phyloP scores from a whole-genome alignment of 1,284 basidiomycete species.

The Ustilago tritici region DNA sequence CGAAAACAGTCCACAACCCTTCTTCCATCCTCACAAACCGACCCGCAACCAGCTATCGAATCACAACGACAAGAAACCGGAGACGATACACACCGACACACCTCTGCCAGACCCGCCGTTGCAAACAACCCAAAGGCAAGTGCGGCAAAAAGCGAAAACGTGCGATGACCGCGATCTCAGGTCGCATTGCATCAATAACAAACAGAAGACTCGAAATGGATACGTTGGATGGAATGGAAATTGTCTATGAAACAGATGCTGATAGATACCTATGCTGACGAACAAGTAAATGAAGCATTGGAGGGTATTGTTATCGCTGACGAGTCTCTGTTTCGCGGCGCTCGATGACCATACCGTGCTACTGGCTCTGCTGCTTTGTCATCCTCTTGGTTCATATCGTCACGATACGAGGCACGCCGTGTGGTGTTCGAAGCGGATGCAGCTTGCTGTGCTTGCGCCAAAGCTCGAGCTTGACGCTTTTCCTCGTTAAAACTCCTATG shows the following conservation, averaged over 20 bases:
- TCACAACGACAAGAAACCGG: too few species aligned
- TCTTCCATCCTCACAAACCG: too few species aligned
- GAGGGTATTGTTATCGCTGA: slow-evolving; percentile 12
- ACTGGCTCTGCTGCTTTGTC: background rate
- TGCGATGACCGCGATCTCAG: too few species aligned
- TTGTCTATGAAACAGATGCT: background rate
- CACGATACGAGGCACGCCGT: background rate
- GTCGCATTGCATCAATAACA: too few species aligned
- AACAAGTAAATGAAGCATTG: background rate
- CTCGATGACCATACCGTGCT: background rate
- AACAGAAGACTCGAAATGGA: too few species aligned
- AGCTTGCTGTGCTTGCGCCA: background rate
- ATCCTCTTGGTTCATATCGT: background rate
- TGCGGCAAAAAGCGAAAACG: too few species aligned
- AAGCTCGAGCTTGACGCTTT: slow-evolving; percentile 10
- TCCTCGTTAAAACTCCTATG: slow-evolving; percentile 25
- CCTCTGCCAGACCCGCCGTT: too few species aligned
- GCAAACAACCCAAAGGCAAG: too few species aligned
- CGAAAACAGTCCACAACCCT: too few species aligned
- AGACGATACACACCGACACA: too few species aligned
- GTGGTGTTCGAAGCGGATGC: background rate
- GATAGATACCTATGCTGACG: slow-evolving; percentile 2
- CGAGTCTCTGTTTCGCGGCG: slow-evolving; percentile 1
- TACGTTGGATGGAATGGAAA: too few species aligned
- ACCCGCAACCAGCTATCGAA: too few species aligned